Base-by-base conservation (phyloP, 2,329 filamentous ascomycete genomes). In the Monilinia fructicola region DNA sequence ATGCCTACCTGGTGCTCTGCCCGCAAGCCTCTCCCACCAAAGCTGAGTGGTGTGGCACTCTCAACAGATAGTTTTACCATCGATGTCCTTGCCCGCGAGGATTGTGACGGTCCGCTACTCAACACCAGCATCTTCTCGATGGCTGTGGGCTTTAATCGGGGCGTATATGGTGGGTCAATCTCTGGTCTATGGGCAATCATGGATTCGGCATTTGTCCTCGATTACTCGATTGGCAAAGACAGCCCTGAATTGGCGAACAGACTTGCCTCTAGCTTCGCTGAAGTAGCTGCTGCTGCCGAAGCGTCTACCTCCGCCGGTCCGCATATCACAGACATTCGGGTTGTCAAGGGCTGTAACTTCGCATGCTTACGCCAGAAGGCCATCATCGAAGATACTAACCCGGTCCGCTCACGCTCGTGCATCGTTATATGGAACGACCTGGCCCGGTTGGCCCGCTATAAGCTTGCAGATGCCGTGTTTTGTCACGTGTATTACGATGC, bases 141-240 rank as follows among this genome's bases (percentile, higher is more conserved):
- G 60, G 3, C 60, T 5, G 3, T 63, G 11, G 60, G 60, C 11
- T 31, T 42, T 2, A 63, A 42, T 44, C 48, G 48, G 2, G 60
- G 60, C n/a, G 48, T 63, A 2, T 63, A 54, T 21, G 48, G 60
- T 0, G 60, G 60, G 0, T 63, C 60, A 0, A 63, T 63, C 1
- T 54, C 35, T 1, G 60, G 48, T 2, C 26, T 63, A 12, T 54
- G 60, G 60, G 35, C 60, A 4, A 31, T 63, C 1, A 63, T 63
- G 60, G 60, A 63, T 11, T 54, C 60, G 3, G 60, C 23, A 0
- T 63, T 54, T 18, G 23, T 63, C 11, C 3, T 63, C 1, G 60
- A 63, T 54, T 63, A 63, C 12, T 63, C 60, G 6, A 63, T 63
- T 18, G 60, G 60, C 6, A 63, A 63, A 31, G 35, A 42, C 14